Percentiles rank a stretch among this genome's conserved stretches.
Conservation (phyloP, 495 filamentous ascomycete species). For the Penicillium dipodomyicola region DNA sequence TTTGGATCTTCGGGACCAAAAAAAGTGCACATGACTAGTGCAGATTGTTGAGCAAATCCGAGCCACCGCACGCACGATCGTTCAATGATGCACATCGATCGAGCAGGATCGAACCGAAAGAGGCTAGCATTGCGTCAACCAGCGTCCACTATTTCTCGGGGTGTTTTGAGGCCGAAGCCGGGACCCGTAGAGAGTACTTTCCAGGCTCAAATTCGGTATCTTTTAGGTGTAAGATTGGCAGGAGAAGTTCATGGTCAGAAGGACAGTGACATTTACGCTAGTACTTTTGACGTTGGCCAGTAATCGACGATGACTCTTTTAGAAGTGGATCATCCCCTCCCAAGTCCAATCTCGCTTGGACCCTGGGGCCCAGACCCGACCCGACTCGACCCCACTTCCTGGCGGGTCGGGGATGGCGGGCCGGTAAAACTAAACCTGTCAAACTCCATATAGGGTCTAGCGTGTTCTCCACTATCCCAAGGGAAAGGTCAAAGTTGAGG, state of each 20-base stretch:
- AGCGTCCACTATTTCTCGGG: constrained; percentile 2
- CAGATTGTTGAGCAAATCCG: constrained; percentile 12
- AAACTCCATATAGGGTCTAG: constrained; percentile 14
- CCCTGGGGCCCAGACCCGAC: constrained; percentile 9
- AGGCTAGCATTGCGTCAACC: constrained; percentile 16
- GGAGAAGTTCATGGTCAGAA: constrained; percentile 15
- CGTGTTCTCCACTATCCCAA: constrained; percentile 5
- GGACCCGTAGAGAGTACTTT: not conserved
- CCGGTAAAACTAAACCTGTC: constrained; percentile 31
- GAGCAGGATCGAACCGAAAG: constrained; percentile 18
- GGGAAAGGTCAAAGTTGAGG: constrained; percentile 23
- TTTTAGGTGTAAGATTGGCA: constrained; percentile 6
- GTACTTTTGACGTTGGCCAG: constrained; percentile 8
- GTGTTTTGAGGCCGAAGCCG: constrained; percentile 1
- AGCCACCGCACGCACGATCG: constrained; percentile 19
- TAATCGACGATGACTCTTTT: not conserved
- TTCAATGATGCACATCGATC: constrained; percentile 26
- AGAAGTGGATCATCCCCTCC: not conserved
- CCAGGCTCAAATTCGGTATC: not conserved
- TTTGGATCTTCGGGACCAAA: constrained; percentile 25
- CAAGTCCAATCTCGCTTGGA: constrained; percentile 8
- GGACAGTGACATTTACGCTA: constrained; percentile 3
- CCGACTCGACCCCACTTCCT: constrained; percentile 5
- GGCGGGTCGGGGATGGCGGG: constrained; percentile 28
- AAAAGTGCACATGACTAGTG: constrained; percentile 13